A percentile compares a stretch with the other conserved stretches of the same genome.
Conservation (phyloP, 2,329 filamentous ascomycete genomes). For the Pseudocercospora fuligena region DNA sequence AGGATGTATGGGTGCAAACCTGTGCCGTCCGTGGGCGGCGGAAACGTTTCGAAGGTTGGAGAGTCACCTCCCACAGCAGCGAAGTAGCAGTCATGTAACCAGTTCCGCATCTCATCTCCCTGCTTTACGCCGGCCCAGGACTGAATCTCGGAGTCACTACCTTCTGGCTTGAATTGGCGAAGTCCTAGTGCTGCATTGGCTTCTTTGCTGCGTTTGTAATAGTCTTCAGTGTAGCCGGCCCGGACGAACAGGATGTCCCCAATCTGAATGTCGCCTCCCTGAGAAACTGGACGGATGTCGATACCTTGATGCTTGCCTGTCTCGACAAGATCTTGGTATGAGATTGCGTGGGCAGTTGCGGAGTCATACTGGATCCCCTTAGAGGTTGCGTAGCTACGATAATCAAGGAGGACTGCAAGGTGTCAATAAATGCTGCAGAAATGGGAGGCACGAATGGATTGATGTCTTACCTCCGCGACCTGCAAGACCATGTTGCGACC, state of each 20-base stretch:
- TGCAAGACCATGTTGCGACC: conserved; percentile 52
- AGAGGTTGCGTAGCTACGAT: conserved; percentile 47
- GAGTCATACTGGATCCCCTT: conserved; percentile 51
- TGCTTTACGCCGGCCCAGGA: conserved; percentile 58
- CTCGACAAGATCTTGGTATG: conserved; percentile 56
- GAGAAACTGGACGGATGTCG: conserved; percentile 61
- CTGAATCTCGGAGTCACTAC: conserved; percentile 43
- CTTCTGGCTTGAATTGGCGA: conserved; percentile 51
- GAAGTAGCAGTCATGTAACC: conserved; percentile 73
- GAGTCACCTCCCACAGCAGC: conserved; percentile 68
- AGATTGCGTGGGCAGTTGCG: conserved; percentile 49
- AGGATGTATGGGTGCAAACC: conserved; percentile 56
- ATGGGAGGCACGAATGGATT: background rate
- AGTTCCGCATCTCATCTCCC: conserved; percentile 62
- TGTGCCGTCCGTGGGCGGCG: conserved; percentile 44
- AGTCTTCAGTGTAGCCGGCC: conserved; percentile 65
- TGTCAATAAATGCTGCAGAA: background rate
- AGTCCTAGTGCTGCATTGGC: conserved; percentile 44
- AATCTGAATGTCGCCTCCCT: conserved; percentile 60
- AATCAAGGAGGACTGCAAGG: conserved; percentile 47
- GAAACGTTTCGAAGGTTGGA: conserved; percentile 67
- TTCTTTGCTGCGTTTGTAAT: conserved; percentile 48
- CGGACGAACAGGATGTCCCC: conserved; percentile 71
- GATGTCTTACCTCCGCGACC: conserved; percentile 42
- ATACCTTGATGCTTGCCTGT: conserved; percentile 65